phyloP scores from a whole-genome alignment of 2,329 filamentous ascomycete genomes.

The Coniochaeta sp. region DNA sequence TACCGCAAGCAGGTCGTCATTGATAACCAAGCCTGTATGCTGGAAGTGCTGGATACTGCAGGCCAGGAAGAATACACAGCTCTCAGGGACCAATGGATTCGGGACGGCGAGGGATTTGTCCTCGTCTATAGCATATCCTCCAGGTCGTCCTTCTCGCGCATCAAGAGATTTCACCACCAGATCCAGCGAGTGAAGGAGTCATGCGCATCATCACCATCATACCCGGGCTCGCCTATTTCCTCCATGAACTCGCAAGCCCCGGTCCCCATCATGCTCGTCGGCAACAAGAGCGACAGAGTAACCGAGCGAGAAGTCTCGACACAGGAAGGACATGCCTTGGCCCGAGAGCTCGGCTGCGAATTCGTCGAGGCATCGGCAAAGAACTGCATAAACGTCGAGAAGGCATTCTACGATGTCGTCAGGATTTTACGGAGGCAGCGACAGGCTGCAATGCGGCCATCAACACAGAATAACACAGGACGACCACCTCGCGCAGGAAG shows the following conservation, averaged over 20 bases:
- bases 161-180: conserved; percentile 93
- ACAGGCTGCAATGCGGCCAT: conserved; percentile 16
- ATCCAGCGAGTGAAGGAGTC: conserved; percentile 97
- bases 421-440: conserved; percentile 66
- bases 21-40: conserved; percentile 91
- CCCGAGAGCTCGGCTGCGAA: conserved; percentile 87
- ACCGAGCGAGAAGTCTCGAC: conserved; percentile 95
- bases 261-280: conserved; percentile 95
- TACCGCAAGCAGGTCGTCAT: conserved; percentile 89
- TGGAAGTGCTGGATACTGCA: conserved; percentile 93
- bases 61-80: conserved; percentile 99
- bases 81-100: conserved; percentile 94
- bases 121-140: conserved; percentile 98
- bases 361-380: conserved; percentile 97
- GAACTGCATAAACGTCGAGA: conserved; percentile 97
- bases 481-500: conserved; percentile 4
- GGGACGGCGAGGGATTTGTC: conserved; percentile 94
- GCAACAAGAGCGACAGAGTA: conserved; percentile 96
- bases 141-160: conserved; percentile 87
- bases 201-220: conserved; percentile 66
- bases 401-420: conserved; percentile 97
- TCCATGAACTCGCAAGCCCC: conserved; percentile 53
- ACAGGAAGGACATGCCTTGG: conserved; percentile 87
- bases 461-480: conserved; percentile 5
- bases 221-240: conserved; percentile 66